phyloP scores from a whole-genome alignment of 1,139 yeast genomes.

The Candida smagusa region DNA sequence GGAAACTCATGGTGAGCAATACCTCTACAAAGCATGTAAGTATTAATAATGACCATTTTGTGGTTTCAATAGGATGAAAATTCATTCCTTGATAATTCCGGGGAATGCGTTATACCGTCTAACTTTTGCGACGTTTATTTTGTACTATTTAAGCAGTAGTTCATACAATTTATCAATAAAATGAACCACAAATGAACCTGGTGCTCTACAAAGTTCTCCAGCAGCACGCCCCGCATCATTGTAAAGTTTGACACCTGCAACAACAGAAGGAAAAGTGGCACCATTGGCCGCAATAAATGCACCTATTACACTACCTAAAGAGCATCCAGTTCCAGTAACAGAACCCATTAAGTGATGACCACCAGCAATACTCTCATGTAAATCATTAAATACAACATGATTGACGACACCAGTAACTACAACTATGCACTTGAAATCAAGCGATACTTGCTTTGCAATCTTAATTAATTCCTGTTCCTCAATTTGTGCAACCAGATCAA shows the following conservation, averaged over 20 bases:
- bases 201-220: constrained; percentile 31
- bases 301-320: constrained; percentile 73
- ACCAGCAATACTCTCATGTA: constrained; percentile 38
- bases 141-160: background rate
- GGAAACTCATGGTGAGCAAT: background rate
- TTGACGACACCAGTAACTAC: constrained; percentile 57
- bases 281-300: constrained; percentile 48
- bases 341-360: constrained; percentile 67
- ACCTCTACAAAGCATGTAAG: too few relatives aligned
- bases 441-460: constrained; percentile 54
- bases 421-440: constrained; percentile 56
- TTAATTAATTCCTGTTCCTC: constrained; percentile 25
- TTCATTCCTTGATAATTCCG: too few relatives aligned
- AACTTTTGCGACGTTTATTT: too few relatives aligned
- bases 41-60: too few relatives aligned
- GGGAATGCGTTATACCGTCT: too few relatives aligned
- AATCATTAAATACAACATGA: constrained; percentile 22
- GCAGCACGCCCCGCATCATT: constrained; percentile 67
- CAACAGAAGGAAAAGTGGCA: constrained; percentile 36
- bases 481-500: constrained; percentile 51
- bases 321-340: constrained; percentile 90
- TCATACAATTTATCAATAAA: constrained; percentile 45
- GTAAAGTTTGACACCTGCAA: constrained; percentile 59
- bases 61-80: too few relatives aligned
- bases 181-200: constrained; percentile 49